Conservation (phyloP, 2,329 filamentous ascomycete genomes). For the Colletotrichum lini region DNA sequence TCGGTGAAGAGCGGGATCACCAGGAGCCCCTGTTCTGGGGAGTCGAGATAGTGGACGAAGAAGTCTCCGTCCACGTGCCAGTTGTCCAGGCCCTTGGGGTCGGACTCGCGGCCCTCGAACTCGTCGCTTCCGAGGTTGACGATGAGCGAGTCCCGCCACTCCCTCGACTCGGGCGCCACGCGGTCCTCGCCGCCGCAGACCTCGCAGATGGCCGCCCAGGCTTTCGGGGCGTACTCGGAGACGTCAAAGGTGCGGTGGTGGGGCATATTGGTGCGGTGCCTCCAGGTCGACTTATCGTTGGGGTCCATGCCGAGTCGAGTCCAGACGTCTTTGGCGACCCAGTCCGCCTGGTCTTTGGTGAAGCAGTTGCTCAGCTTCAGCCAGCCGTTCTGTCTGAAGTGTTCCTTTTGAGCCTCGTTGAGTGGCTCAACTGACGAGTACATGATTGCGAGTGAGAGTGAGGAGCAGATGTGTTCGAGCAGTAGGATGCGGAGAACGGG, state of each 20-base stretch:
- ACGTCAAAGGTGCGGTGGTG: slow-evolving; percentile 68
- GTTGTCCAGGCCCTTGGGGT: slow-evolving; percentile 66
- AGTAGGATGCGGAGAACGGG: background rate
- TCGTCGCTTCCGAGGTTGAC: slow-evolving; percentile 76
- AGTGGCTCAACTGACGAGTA: slow-evolving; percentile 46
- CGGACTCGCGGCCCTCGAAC: slow-evolving; percentile 62
- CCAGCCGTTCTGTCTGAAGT: slow-evolving; percentile 59
- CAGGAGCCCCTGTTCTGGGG: slow-evolving; percentile 76
- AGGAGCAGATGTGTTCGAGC: no score
- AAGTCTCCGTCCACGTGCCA: slow-evolving; percentile 83
- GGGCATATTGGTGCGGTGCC: slow-evolving; percentile 75
- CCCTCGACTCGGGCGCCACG: slow-evolving; percentile 61
- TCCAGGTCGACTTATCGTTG: slow-evolving; percentile 76
- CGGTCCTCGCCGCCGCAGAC: slow-evolving; percentile 75
- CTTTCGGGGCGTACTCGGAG: slow-evolving; percentile 72
- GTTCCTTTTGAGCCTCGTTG: slow-evolving; percentile 57
- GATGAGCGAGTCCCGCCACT: slow-evolving; percentile 78
- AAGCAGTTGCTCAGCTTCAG: slow-evolving; percentile 52
- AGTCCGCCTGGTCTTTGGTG: slow-evolving; percentile 54
- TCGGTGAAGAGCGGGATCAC: slow-evolving; percentile 79
- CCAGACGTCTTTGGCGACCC: slow-evolving; percentile 67
- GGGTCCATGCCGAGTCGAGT: slow-evolving; percentile 75
- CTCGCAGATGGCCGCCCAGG: slow-evolving; percentile 77
- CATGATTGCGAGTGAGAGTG: slow-evolving; percentile 7
- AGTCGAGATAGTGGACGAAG: slow-evolving; percentile 80